These are phyloP conservation scores for Bolboschoenus planiculmis DNA, from an alignment of 176 grass and related monocot genomes.

Conservation along the genomic window DNA sequence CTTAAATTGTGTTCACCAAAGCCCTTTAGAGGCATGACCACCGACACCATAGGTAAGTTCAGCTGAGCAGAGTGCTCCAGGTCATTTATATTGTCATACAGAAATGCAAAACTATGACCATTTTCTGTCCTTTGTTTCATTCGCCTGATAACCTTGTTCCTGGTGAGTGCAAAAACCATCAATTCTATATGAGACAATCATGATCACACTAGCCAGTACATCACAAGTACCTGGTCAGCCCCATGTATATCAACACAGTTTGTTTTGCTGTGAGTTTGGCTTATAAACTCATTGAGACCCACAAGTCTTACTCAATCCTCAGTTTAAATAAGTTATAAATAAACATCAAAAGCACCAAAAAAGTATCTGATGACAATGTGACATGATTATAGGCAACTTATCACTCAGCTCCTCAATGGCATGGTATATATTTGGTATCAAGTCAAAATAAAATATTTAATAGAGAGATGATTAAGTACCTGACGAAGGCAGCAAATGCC, in stretches of 20 bases:
- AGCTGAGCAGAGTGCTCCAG: conserved; percentile 81
- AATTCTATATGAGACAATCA: background rate
- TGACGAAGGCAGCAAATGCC: conserved; percentile 69
- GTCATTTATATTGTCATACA: conserved; percentile 82
- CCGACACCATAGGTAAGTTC: conserved; percentile 87
- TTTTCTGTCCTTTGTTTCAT: conserved; percentile 42
- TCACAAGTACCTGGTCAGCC: background rate
- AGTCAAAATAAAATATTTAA: background rate
- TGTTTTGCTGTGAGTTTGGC: background rate
- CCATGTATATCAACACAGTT: background rate
- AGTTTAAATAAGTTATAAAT: background rate
- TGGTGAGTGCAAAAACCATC: conserved; percentile 29
- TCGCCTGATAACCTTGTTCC: conserved; percentile 48
- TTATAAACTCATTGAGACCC: background rate
- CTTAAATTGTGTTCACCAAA: conserved; percentile 93
- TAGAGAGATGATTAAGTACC: conserved; percentile 34
- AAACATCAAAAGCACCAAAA: background rate
- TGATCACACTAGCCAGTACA: background rate
- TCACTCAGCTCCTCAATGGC: background rate
- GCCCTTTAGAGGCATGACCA: conserved; percentile 95
- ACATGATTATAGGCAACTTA: background rate
- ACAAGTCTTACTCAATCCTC: background rate
- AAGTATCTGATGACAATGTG: background rate
- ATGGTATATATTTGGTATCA: background rate
- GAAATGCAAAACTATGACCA: conserved; percentile 90